phyloP scores from a whole-genome alignment of 2,329 filamentous ascomycete genomes.

The Trichoderma brevicompactum region DNA sequence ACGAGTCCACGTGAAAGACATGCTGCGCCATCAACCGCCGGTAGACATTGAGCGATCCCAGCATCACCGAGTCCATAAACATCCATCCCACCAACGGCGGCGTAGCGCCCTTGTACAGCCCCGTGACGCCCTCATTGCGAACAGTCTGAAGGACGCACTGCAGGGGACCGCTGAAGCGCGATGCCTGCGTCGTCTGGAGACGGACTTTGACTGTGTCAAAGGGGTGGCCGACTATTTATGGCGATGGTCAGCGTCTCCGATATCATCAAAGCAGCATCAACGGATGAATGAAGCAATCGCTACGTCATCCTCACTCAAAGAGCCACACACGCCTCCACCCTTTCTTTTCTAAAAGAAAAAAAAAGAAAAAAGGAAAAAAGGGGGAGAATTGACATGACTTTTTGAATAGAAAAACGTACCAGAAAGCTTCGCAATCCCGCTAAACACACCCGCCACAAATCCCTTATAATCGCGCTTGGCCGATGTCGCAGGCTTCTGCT shows the following conservation, averaged over 20 bases:
- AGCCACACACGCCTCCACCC: too few species aligned
- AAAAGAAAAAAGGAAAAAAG: too few species aligned
- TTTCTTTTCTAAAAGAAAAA: too few species aligned
- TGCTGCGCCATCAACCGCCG: slow-evolving; percentile 80
- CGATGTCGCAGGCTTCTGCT: slow-evolving; percentile 11
- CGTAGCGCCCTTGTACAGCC: slow-evolving; percentile 92
- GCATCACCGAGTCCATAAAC: slow-evolving; percentile 93
- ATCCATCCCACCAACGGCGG: slow-evolving; percentile 96
- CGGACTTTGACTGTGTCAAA: slow-evolving; percentile 98
- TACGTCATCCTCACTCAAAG: too few species aligned
- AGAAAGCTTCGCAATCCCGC: slow-evolving; percentile 85
- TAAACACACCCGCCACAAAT: slow-evolving; percentile 97
- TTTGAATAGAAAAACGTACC: slow-evolving; percentile 53
- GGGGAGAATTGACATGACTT: not conserved
- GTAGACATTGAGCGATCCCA: slow-evolving; percentile 90
- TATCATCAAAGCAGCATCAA: too few species aligned
- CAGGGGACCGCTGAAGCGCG: slow-evolving; percentile 82
- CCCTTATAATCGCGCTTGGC: slow-evolving; percentile 73
- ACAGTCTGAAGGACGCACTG: slow-evolving; percentile 86
- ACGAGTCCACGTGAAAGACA: slow-evolving; percentile 64
- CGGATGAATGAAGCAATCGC: too few species aligned
- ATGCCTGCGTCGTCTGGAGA: slow-evolving; percentile 78
- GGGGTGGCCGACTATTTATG: slow-evolving; percentile 62
- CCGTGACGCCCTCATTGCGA: slow-evolving; percentile 79
- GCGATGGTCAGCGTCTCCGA: not conserved